phyloP scores from a whole-genome alignment of 192 early-diverging fungal species.

The Umbelopsis sp. region DNA sequence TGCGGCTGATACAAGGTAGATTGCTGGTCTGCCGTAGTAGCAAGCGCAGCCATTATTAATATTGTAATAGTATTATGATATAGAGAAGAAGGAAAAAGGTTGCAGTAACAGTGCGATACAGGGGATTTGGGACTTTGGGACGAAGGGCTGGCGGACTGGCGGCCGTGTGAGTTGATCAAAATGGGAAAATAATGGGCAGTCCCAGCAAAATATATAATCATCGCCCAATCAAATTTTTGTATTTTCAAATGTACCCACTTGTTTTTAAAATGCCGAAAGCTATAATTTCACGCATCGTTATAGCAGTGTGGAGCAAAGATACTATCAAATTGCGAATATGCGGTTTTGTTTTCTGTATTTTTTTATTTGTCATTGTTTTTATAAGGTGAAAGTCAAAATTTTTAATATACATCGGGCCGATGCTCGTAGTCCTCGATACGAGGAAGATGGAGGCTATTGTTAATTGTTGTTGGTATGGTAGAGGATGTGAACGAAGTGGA shows the following conservation, averaged over 20 bases:
- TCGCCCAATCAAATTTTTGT: background rate
- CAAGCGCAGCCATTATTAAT: conserved; percentile 13
- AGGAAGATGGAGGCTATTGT: background rate
- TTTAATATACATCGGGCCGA: background rate
- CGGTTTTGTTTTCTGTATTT: too few species aligned
- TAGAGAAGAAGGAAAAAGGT: background rate
- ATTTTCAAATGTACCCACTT: conserved; percentile 15
- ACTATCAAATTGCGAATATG: too few species aligned
- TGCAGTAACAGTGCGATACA: too few species aligned
- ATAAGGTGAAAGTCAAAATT: background rate
- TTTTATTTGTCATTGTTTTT: background rate
- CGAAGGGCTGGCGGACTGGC: too few species aligned
- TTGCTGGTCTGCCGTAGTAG: conserved; percentile 12
- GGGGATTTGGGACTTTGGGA: too few species aligned
- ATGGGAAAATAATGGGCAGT: background rate
- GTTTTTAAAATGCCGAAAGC: background rate
- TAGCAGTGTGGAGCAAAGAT: too few species aligned
- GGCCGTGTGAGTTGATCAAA: too few species aligned
- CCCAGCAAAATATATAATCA: background rate
- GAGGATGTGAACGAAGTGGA: background rate
- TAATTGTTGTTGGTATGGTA: background rate
- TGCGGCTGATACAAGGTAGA: conserved; percentile 25
- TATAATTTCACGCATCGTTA: too few species aligned
- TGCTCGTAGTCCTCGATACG: background rate
- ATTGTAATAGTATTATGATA: background rate